These are phyloP conservation scores for Dictyophora rubrovolvata DNA, from an alignment of 768 basidiomycete genomes.

Conservation along the genomic window DNA sequence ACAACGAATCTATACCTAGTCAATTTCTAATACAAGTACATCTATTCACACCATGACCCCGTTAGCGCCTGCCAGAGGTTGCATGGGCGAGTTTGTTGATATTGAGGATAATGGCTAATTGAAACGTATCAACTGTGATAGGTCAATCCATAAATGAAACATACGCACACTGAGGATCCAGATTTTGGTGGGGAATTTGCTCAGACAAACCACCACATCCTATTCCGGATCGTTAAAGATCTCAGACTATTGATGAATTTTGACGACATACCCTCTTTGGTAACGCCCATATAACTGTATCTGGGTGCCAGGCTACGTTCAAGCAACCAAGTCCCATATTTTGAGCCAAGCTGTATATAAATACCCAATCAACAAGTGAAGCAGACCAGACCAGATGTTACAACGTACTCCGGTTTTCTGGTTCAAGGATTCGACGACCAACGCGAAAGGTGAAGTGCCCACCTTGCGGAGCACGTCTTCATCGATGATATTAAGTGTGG, in stretches of 20 bases:
- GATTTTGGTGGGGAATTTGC: constrained; percentile 72
- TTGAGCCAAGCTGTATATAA: constrained; percentile 51
- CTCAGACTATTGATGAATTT: neutral
- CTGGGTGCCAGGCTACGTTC: constrained; percentile 73
- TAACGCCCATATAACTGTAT: constrained; percentile 72
- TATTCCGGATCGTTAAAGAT: constrained; percentile 12
- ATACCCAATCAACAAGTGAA: constrained; percentile 11
- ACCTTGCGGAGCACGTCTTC: constrained; percentile 71
- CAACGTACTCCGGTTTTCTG: constrained; percentile 70
- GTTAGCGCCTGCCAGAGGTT: neutral
- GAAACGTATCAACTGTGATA: neutral
- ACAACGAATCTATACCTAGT: neutral
- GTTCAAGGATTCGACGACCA: constrained; percentile 79
- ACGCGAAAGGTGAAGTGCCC: constrained; percentile 64
- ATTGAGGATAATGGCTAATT: constrained; percentile 35
- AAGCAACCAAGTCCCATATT: constrained; percentile 78
- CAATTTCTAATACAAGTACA: neutral
- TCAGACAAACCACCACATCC: constrained; percentile 72
- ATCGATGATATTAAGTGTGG: constrained; percentile 73
- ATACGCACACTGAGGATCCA: constrained; percentile 65
- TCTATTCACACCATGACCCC: neutral
- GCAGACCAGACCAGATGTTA: neutral
- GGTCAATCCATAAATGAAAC: neutral
- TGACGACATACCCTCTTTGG: constrained; percentile 41
- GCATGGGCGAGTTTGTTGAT: constrained; percentile 31